Evolutionary conservation across 208 protist species (phyloP), one percentile per base, ranked within the genome.

Genomic region (Crithidia fasciculata): DNA sequence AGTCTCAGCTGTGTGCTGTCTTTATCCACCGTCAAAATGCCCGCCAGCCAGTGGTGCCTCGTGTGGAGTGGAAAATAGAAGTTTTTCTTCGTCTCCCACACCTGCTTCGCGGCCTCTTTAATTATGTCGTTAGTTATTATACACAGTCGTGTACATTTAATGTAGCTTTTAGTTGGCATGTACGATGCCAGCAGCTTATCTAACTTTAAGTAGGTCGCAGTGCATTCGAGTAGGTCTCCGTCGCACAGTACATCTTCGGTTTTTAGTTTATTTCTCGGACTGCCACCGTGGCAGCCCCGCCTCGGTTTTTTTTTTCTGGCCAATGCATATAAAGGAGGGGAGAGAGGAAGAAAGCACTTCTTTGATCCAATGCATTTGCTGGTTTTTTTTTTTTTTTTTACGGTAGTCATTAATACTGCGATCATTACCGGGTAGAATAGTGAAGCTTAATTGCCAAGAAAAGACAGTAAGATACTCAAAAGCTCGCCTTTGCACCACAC

Each of bases 21-120:
- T 0, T 59, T 15, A 19, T 59, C 6, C 8, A 41, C 6, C 5
- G 13, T 36, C 19, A 59, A 6, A 40, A 59, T 59, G 28, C 8
- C 55, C 13, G 55, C 55, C 55, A 59, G 55, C 55, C 55, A 59
- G 2, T 59, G 55, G 13, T 36, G 55, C 8, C 55, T 36, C 8
- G 55, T 59, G 28, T 59, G 28, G 8, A 59, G 55, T 15, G 55
- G 28, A 18, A 59, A 59, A 19, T 45, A 64, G 16, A 64, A 49
- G 45, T 49, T 8, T 15, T 13, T 49, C 12, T 13, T 49, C 45
- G 7, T 13, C 45, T 13, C 9, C 12, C 9, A 0, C 45, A 49
- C 45, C 12, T 13, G 7, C 12, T 0, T 15, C 9, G 45, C 45
- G 45, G 45, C 44, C 8, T 6, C 44, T 6, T 49, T 10, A 10